phyloP scores from a whole-genome alignment of 306 rosid species.

The Vigna nakashimae region DNA sequence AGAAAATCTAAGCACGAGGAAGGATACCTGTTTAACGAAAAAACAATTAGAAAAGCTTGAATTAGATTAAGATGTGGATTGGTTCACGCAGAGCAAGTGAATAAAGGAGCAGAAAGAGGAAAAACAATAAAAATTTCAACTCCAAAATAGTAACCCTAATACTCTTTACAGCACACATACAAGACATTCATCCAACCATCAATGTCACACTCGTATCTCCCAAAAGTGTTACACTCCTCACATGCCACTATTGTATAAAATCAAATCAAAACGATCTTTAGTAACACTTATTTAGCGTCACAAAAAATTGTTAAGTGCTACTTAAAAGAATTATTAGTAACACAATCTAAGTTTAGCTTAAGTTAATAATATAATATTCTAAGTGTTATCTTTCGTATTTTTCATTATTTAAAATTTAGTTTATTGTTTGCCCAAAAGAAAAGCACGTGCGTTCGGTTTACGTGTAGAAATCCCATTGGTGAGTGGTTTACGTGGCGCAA shows the following conservation, averaged over 20 bases:
- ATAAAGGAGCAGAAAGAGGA: slow-evolving; percentile 18
- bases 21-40: background rate
- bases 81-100: slow-evolving; percentile 49
- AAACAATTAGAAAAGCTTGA: background rate
- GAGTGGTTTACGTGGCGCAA: slow-evolving; percentile 43
- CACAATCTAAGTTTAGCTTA: too few species aligned
- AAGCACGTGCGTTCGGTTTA: background rate
- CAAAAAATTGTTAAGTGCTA: too few species aligned
- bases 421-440: background rate
- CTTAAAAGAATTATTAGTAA: too few species aligned
- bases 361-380: background rate
- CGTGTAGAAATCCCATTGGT: slow-evolving; percentile 36
- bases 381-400: too few species aligned
- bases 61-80: slow-evolving; percentile 19
- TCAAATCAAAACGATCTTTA: background rate
- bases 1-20: slow-evolving; percentile 38
- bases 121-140: background rate
- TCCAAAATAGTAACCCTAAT: background rate
- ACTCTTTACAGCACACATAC: slow-evolving; percentile 43
- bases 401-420: too few species aligned
- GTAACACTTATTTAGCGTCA: too few species aligned
- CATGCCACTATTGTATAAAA: background rate
- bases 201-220: slow-evolving; percentile 14
- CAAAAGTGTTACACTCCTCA: slow-evolving; percentile 43
- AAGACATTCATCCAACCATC: slow-evolving; percentile 27